Evolutionary conservation across 768 basidiomycete species (phyloP), one percentile per base, ranked within the genome.

Genomic region (Sporobolomyces roseus): DNA sequence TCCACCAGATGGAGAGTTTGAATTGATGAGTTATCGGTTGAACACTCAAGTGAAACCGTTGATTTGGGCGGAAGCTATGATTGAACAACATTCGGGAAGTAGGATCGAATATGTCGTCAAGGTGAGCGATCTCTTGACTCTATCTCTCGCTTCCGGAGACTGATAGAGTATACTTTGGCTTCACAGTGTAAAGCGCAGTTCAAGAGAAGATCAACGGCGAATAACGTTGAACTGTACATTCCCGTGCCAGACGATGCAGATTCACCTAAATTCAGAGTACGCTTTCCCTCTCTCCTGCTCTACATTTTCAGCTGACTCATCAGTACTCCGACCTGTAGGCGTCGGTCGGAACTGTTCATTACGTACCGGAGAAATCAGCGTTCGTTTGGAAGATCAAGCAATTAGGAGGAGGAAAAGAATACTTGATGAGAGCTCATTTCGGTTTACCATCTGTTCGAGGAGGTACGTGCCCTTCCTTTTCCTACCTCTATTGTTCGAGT

Each of bases 381-480:
- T 98, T 98, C 76, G 90, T 97, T 2, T 98, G 96, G 96, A 97
- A 97, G 80, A 97, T 99, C 80, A 98, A 98, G 79, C 91, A 94
- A 78, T 84, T 99, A 0, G 93, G 91, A 7, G 96, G 96, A 8
- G 91, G 91, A 43, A 86, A 91, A 45, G 96, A 99, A 78, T 98
- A 93, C 80, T 83, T 97, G 62, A 97, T 98, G 94, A 84, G 96
- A 16, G 96, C 96, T 1, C 96, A 98, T 78, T 98, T 98, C 78
- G 93, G 93, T 55, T 81, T 99, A 50, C 96, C 96, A 0, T 91
- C 89, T 74, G 96, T 98, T 21, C 87, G 87, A 77, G 89, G 84
- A 75, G 92, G 93, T 91, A 64, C 48, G 90, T 81, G 13, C 23
- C 23, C 32, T 33, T 33, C 19, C 25, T 25, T 41, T 32, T 46